Conservation (phyloP, 1,284 basidiomycete species). For the Puccinia brachypodii region DNA sequence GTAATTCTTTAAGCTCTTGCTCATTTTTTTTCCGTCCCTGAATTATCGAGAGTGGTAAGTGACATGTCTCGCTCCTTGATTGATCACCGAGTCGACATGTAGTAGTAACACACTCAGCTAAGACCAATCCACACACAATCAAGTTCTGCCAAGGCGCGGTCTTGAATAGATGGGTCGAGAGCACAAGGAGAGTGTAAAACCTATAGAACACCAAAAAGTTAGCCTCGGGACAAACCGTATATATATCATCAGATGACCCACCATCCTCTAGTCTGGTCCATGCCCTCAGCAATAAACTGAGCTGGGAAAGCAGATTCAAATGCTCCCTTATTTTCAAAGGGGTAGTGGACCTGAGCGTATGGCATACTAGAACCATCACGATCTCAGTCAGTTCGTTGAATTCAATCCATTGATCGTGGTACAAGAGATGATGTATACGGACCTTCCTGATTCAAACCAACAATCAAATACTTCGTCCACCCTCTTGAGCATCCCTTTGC, state of each 20-base stretch:
- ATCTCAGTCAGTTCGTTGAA: constrained; percentile 7
- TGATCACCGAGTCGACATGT: neutral
- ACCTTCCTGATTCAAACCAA: constrained; percentile 99
- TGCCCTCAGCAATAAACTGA: constrained; percentile 98
- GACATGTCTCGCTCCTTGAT: constrained; percentile 20
- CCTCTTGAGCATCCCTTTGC: constrained; percentile 81
- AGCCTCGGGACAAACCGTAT: neutral
- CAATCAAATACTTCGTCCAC: constrained; percentile 99
- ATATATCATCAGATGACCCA: neutral
- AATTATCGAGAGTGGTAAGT: constrained; percentile 31
- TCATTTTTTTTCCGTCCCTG: constrained; percentile 99
- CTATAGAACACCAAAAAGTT: constrained; percentile 74
- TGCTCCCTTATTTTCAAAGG: constrained; percentile 91
- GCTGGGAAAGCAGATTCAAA: constrained; percentile 83
- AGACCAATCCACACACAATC: constrained; percentile 91
- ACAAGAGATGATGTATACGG: constrained; percentile 52
- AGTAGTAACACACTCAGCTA: constrained; percentile 68
- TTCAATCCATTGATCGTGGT: neutral
- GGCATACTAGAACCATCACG: constrained; percentile 73
- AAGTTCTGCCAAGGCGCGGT: constrained; percentile 98
- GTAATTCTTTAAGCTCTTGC: constrained; percentile 95
- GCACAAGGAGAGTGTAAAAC: constrained; percentile 98
- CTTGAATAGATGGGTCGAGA: constrained; percentile 90
- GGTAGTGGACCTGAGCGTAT: constrained; percentile 95
- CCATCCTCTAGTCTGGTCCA: constrained; percentile 58